These are phyloP conservation scores for Hypoxylon sp. DNA, from an alignment of 2,329 filamentous ascomycete genomes.

Conservation along the genomic window DNA sequence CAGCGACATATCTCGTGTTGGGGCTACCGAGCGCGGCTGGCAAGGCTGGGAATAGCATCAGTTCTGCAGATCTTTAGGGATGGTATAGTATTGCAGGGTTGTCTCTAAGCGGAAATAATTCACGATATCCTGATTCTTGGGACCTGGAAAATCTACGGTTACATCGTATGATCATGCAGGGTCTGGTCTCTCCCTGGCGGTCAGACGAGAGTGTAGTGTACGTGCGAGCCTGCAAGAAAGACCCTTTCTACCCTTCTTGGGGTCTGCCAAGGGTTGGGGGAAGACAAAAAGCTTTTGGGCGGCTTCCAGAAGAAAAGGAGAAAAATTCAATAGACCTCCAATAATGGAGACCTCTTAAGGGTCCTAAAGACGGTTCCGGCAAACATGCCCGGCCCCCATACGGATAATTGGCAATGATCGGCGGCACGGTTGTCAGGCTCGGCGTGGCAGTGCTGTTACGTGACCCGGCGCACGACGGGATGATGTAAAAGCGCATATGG, in stretches of 20 bases:
- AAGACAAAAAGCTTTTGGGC: slow-evolving; percentile 1
- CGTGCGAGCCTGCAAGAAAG: slow-evolving; percentile 32
- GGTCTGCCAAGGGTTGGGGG: slow-evolving; percentile 19
- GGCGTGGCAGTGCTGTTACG: slow-evolving; percentile 44
- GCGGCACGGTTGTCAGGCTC: slow-evolving; percentile 33
- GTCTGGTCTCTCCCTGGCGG: slow-evolving; percentile 19
- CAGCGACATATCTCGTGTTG: slow-evolving; percentile 41
- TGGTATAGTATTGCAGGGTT: slow-evolving; percentile 26
- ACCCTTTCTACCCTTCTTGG: slow-evolving; percentile 38
- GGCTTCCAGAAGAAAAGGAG: slow-evolving; percentile 39
- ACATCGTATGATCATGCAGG: slow-evolving; percentile 41
- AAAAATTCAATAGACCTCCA: slow-evolving; percentile 32
- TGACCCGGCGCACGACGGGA: slow-evolving; percentile 38
- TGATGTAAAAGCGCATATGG: slow-evolving; percentile 43
- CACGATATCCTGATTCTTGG: slow-evolving; percentile 22
- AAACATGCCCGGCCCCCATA: slow-evolving; percentile 35
- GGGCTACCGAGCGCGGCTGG: slow-evolving; percentile 23
- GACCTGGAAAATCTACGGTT: slow-evolving; percentile 41
- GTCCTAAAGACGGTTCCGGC: slow-evolving; percentile 39
- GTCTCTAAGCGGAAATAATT: slow-evolving; percentile 11
- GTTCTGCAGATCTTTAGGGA: slow-evolving; percentile 32
- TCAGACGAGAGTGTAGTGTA: slow-evolving; percentile 6
- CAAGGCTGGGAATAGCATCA: slow-evolving; percentile 45
- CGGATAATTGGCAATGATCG: slow-evolving; percentile 41
- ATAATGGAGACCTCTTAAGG: slow-evolving; percentile 27